Evolutionary conservation across 139 green algal genomes (phyloP).

Genomic region (Chlorella sp.): DNA sequence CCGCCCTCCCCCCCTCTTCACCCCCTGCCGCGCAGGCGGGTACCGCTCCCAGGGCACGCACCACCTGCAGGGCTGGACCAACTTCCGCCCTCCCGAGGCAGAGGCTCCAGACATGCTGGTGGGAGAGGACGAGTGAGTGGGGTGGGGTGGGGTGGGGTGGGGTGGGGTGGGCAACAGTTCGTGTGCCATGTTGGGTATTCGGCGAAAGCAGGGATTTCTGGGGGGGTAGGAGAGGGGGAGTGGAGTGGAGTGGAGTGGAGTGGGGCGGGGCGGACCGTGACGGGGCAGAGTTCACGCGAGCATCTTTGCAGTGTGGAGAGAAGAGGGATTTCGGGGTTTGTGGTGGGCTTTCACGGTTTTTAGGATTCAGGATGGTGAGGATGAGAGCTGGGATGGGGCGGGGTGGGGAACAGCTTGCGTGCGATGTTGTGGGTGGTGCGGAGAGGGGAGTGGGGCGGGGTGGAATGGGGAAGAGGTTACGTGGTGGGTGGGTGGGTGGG

Average conservation of each 20-base stretch:
- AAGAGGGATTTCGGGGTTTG: too few species aligned
- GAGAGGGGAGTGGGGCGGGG: too few species aligned
- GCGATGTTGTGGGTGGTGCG: too few species aligned
- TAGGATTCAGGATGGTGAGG: too few species aligned
- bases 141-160: background rate
- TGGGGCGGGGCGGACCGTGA: background rate
- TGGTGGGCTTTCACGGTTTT: too few species aligned
- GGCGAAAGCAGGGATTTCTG: background rate
- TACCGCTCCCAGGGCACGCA: constrained; percentile 15
- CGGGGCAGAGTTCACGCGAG: too few species aligned
- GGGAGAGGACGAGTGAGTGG: constrained; percentile 14
- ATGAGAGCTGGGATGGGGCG: too few species aligned
- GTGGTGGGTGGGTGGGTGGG: background rate
- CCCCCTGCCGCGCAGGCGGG: background rate
- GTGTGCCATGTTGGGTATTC: background rate
- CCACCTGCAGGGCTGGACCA: constrained; percentile 14
- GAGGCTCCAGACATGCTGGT: constrained; percentile 28
- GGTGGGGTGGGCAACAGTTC: background rate
- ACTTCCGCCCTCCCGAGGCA: constrained; percentile 9
- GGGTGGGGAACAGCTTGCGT: background rate
- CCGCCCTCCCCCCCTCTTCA: background rate
- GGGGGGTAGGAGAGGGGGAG: background rate
- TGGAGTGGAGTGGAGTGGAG: background rate
- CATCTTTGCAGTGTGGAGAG: too few species aligned
- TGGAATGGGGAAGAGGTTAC: too few species aligned